Percentiles rank a stretch among this genome's conserved stretches.
phyloP scores from a whole-genome alignment of 2,329 filamentous ascomycete genomes.

The Lasiodiplodia hormozganensis region DNA sequence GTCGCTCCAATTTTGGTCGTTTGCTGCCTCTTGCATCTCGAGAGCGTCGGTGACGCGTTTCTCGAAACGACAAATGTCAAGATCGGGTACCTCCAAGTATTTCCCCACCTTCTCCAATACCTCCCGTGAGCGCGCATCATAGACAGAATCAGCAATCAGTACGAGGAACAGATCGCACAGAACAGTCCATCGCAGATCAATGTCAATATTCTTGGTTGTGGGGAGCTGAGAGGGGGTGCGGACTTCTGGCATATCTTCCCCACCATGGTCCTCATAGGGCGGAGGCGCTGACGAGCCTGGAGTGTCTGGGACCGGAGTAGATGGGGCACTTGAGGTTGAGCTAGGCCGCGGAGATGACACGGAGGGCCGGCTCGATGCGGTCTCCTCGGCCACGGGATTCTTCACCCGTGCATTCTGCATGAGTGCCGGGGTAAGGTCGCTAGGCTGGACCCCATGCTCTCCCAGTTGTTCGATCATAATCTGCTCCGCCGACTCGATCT shows the following conservation, averaged over 20 bases:
- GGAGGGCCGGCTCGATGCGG: conserved; percentile 43
- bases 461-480: conserved; percentile 98
- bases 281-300: conserved; percentile 51
- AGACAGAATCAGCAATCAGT: conserved; percentile 93
- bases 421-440: conserved; percentile 82
- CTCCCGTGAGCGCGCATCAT: conserved; percentile 85
- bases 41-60: conserved; percentile 95
- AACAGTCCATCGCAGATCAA: conserved; percentile 96
- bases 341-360: conserved; percentile 43
- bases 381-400: conserved; percentile 78
- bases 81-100: conserved; percentile 81
- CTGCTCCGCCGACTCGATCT: conserved; percentile 87
- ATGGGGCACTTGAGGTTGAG: conserved; percentile 25
- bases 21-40: conserved; percentile 94
- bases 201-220: conserved; percentile 83
- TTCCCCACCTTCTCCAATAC: conserved; percentile 83
- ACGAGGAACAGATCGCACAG: conserved; percentile 95
- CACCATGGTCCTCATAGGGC: conserved; percentile 66
- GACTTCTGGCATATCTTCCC: conserved; percentile 77
- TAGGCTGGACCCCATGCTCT: conserved; percentile 86
- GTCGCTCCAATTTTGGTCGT: conserved; percentile 98
- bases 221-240: conserved; percentile 84
- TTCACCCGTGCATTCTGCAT: conserved; percentile 93
- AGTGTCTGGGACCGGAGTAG: conserved; percentile 18
- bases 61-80: conserved; percentile 95